Evolutionary conservation across 2,329 filamentous ascomycete genomes (phyloP).

Genomic region (Microdochium bolleyi): DNA sequence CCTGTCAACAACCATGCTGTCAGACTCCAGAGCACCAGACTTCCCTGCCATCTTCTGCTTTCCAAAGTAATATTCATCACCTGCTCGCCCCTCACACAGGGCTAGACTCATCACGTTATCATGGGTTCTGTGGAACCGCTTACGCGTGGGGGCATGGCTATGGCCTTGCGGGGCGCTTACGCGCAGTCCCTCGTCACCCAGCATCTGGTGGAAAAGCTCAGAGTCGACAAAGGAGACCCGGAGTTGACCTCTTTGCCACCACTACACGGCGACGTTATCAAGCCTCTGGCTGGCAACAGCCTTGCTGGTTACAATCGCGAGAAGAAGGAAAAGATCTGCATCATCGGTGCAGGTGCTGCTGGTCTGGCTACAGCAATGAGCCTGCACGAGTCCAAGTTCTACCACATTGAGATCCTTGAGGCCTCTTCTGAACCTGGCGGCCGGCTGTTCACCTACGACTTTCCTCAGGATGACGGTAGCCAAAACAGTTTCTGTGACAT

Average conservation of each 20-base stretch:
- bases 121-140: not conserved
- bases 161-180: not conserved
- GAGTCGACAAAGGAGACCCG: too few species aligned
- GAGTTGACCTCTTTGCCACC: too few species aligned
- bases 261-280: not conserved
- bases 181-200: not conserved
- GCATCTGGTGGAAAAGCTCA: not conserved
- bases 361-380: constrained; percentile 11
- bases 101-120: not conserved
- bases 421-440: constrained; percentile 7
- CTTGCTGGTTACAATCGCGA: too few species aligned
- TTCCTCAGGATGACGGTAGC: constrained; percentile 4
- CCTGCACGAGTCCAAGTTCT: constrained; percentile 5
- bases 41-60: not conserved
- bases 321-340: constrained; percentile 3
- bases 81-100: too few species aligned
- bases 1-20: too few species aligned
- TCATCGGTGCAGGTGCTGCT: constrained; percentile 7
- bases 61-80: not conserved
- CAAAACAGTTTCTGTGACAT: constrained; percentile 11
- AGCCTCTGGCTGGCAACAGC: too few species aligned
- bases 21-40: not conserved
- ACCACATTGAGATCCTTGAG: constrained; percentile 11
- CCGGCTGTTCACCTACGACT: constrained; percentile 10
- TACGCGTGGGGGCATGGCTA: too few species aligned